Conservation (phyloP, 2,329 filamentous ascomycete genomes). For the Penicillium sp. region DNA sequence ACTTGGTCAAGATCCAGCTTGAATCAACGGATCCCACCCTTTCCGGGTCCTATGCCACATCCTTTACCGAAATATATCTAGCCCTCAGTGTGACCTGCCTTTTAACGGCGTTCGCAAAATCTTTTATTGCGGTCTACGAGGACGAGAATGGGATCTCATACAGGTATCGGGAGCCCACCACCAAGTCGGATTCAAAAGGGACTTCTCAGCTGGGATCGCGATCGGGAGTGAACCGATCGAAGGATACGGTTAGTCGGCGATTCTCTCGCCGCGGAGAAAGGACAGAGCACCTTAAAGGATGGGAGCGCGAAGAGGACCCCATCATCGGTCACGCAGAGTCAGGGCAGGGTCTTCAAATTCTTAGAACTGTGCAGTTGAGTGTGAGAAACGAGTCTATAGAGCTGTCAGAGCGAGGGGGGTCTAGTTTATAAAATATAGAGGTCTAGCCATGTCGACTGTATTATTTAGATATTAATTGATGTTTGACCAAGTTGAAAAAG, state of each 20-base stretch:
- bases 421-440: no score
- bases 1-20: conserved; percentile 10
- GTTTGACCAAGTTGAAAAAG: no score
- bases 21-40: conserved; percentile 10
- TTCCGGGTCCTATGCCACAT: conserved; percentile 13
- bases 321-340: neutral
- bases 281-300: neutral
- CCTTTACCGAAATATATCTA: conserved; percentile 15
- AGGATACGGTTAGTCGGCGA: neutral
- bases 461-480: no score
- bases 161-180: conserved; percentile 2
- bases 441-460: no score
- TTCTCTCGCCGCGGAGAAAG: neutral
- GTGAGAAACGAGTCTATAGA: conserved; percentile 12
- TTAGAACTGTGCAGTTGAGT: conserved; percentile 10
- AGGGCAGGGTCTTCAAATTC: conserved; percentile 7
- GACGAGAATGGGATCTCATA: conserved; percentile 7
- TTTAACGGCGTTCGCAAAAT: conserved; percentile 15
- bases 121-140: conserved; percentile 10
- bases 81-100: conserved; percentile 12
- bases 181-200: conserved; percentile 3
- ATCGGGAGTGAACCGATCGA: neutral
- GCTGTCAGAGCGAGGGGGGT: neutral
- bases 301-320: conserved; percentile 12
- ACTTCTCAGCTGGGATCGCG: neutral